A percentile compares a stretch with the other conserved stretches of the same genome.
Conservation (phyloP, 345 rosid genomes). For the Draba incana region DNA sequence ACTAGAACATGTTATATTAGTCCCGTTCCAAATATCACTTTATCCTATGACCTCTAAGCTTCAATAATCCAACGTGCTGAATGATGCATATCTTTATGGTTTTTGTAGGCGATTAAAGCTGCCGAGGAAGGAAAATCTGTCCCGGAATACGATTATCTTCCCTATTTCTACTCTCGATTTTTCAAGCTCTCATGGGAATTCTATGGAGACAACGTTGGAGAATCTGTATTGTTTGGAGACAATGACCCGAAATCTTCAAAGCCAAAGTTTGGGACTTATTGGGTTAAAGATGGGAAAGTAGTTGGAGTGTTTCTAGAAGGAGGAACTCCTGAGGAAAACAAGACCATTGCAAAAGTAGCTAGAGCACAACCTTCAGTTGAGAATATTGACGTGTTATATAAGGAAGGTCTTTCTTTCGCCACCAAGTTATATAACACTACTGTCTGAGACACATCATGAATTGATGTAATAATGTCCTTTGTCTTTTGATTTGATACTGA, state of each 20-base stretch:
- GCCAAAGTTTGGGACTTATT: constrained; percentile 82
- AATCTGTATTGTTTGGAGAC: constrained; percentile 69
- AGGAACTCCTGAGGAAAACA: constrained; percentile 73
- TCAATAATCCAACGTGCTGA: too few relatives aligned
- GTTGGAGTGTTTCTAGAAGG: constrained; percentile 84
- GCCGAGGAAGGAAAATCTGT: constrained; percentile 57
- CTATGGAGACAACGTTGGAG: constrained; percentile 73
- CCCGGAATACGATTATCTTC: constrained; percentile 56
- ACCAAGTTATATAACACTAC: not conserved
- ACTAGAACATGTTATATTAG: too few relatives aligned
- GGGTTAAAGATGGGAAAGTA: constrained; percentile 86
- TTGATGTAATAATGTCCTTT: not conserved
- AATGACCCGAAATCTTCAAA: constrained; percentile 53
- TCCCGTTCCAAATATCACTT: too few relatives aligned
- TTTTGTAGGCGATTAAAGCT: constrained; percentile 64
- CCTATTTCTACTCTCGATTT: constrained; percentile 30
- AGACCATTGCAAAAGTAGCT: constrained; percentile 80
- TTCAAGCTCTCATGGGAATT: constrained; percentile 81
- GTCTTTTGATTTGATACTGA: not conserved
- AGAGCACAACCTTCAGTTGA: constrained; percentile 64
- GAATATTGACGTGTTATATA: constrained; percentile 54
- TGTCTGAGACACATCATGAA: not conserved
- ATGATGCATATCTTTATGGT: constrained; percentile 21
- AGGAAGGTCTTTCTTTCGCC: constrained; percentile 67
- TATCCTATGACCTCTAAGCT: too few relatives aligned